A percentile compares a stretch with the other conserved stretches of the same genome.
These are phyloP conservation scores for Xylaria venustula DNA, from an alignment of 495 filamentous ascomycete species.

Conservation along the genomic window DNA sequence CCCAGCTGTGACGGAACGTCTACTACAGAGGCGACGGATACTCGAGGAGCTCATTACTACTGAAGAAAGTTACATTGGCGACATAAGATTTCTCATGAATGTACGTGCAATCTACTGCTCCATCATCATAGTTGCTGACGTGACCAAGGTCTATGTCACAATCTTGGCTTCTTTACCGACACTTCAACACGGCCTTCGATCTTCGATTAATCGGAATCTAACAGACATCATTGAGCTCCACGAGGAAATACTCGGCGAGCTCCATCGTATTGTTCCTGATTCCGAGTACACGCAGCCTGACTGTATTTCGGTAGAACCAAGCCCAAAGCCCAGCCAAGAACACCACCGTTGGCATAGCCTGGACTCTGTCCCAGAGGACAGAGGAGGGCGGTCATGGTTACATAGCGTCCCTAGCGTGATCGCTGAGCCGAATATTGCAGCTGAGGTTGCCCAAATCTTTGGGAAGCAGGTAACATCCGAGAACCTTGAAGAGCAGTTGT, in stretches of 20 bases:
- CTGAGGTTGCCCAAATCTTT: slow-evolving; percentile 76
- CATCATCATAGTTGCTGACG: not conserved
- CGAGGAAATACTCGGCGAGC: slow-evolving; percentile 64
- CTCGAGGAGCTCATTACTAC: slow-evolving; percentile 81
- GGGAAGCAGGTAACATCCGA: slow-evolving; percentile 60
- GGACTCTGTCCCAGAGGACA: slow-evolving; percentile 57
- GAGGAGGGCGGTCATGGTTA: slow-evolving; percentile 39
- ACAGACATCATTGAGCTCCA: slow-evolving; percentile 70
- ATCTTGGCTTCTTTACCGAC: slow-evolving; percentile 61
- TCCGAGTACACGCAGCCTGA: slow-evolving; percentile 58
- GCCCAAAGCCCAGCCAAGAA: slow-evolving; percentile 27
- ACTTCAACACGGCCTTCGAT: slow-evolving; percentile 52
- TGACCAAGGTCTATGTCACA: slow-evolving; percentile 62
- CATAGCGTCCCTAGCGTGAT: slow-evolving; percentile 51
- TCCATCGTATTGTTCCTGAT: slow-evolving; percentile 60
- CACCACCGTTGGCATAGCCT: slow-evolving; percentile 60
- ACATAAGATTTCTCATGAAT: slow-evolving; percentile 80
- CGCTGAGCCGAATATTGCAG: slow-evolving; percentile 68
- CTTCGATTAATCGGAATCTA: slow-evolving; percentile 64
- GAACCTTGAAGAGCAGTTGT: slow-evolving; percentile 3
- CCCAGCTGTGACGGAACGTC: slow-evolving; percentile 65
- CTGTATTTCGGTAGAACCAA: slow-evolving; percentile 19
- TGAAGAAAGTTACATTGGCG: slow-evolving; percentile 85
- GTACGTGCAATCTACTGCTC: slow-evolving; percentile 45
- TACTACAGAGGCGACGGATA: slow-evolving; percentile 71